A percentile compares a stretch with the other conserved stretches of the same genome.
Conservation (phyloP, 768 basidiomycete genomes). For the Suillus fuscotomentosus region DNA sequence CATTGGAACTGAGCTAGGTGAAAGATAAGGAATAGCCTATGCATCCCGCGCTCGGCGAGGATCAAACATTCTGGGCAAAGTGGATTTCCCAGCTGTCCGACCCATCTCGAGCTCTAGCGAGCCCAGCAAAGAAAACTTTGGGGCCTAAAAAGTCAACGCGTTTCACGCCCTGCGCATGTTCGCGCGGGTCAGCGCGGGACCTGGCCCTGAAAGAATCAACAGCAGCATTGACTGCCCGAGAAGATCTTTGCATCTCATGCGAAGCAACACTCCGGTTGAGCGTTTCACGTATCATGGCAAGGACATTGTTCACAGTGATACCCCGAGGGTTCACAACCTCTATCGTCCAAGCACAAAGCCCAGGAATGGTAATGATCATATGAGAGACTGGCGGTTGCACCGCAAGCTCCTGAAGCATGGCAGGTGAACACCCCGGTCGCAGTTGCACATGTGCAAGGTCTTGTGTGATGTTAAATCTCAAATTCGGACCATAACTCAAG, state of each 20-base stretch:
- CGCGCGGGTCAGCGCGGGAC: constrained; percentile 29
- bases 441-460: constrained; percentile 26
- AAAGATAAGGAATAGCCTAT: background rate
- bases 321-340: constrained; percentile 28
- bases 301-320: constrained; percentile 29
- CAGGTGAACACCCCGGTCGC: constrained; percentile 14
- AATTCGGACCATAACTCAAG: constrained; percentile 12
- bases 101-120: constrained; percentile 25
- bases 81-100: constrained; percentile 29
- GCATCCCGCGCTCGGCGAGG: background rate
- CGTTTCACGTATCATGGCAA: constrained; percentile 24
- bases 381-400: constrained; percentile 17
- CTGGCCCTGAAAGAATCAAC: constrained; percentile 30
- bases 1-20: background rate
- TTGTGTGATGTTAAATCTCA: constrained; percentile 26
- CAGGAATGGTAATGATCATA: constrained; percentile 21
- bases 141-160: constrained; percentile 38
- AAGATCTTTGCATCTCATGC: constrained; percentile 16
- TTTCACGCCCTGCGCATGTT: constrained; percentile 39
- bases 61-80: constrained; percentile 22
- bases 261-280: constrained; percentile 25
- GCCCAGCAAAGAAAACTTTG: constrained; percentile 28
- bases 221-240: constrained; percentile 22
- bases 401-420: constrained; percentile 20
- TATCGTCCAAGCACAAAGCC: constrained; percentile 27